phyloP scores from a whole-genome alignment of 805 yeast species.

The Candida orba region DNA sequence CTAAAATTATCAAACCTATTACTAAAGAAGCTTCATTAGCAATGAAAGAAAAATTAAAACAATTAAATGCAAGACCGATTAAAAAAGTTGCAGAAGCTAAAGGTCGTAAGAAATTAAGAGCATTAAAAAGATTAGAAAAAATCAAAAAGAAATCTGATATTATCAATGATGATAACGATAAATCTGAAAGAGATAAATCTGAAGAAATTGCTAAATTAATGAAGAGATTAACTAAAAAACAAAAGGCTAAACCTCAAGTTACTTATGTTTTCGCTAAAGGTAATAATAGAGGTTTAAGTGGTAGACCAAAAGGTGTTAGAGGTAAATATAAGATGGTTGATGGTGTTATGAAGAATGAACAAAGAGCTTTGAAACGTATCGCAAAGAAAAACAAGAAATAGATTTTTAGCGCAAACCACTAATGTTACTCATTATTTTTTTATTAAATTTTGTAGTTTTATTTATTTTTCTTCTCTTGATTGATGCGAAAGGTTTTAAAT shows the following conservation, averaged over 20 bases:
- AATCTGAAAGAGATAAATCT: conserved; percentile 90
- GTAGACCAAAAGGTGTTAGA: conserved; percentile 94
- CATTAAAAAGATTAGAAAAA: conserved; percentile 78
- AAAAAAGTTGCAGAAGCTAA: conserved; percentile 98
- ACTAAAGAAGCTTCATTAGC: conserved; percentile 90
- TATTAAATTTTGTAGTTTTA: background rate
- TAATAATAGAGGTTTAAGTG: conserved; percentile 74
- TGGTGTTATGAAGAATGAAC: conserved; percentile 96
- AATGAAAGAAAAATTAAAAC: conserved; percentile 63
- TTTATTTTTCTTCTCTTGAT: background rate
- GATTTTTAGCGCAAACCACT: background rate
- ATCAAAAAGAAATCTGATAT: conserved; percentile 87
- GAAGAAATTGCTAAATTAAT: conserved; percentile 84
- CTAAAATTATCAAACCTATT: conserved; percentile 81
- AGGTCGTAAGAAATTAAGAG: conserved; percentile 93
- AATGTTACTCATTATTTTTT: background rate
- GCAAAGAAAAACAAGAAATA: conserved; percentile 75
- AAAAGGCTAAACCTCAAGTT: conserved; percentile 67
- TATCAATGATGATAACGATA: conserved; percentile 79
- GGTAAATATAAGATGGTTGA: conserved; percentile 99
- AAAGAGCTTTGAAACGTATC: conserved; percentile 84
- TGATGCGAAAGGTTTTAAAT: background rate
- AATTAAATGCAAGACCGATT: conserved; percentile 93
- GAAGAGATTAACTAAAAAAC: conserved; percentile 71
- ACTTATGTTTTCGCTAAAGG: conserved; percentile 88